A percentile compares a stretch with the other conserved stretches of the same genome.
Evolutionary conservation across 371 early-diverging fungal genomes (phyloP).

Genomic region (Mucor irregularis): DNA sequence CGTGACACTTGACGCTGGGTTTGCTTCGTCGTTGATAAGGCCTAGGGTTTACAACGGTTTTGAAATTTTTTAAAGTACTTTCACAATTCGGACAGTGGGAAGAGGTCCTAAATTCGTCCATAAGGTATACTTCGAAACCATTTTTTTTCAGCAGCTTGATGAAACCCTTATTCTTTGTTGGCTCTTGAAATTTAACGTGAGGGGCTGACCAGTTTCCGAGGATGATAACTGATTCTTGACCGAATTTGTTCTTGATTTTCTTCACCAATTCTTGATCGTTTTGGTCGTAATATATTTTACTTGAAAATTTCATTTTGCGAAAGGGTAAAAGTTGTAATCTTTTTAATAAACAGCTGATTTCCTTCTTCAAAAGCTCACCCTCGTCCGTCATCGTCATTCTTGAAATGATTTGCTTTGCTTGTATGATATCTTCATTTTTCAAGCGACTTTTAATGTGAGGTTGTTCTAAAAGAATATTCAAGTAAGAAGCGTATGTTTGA

Average conservation of each 20-base stretch:
- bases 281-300: neutral
- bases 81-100: neutral
- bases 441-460: no score
- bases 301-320: neutral
- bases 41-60: neutral
- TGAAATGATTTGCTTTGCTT: no score
- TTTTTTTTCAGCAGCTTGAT: neutral
- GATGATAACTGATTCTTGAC: neutral
- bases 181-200: constrained; percentile 3
- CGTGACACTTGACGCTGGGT: neutral
- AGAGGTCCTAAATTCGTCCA: constrained; percentile 7
- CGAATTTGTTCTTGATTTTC: neutral
- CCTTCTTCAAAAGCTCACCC: no score
- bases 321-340: neutral
- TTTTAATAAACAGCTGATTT: neutral
- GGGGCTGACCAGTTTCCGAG: constrained; percentile 4
- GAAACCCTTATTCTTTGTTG: neutral
- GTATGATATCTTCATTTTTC: no score
- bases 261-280: neutral
- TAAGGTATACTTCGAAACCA: neutral
- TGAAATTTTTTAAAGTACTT: neutral
- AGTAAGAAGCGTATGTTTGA: no score
- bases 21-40: neutral
- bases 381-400: no score
- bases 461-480: no score